Evolutionary conservation across 345 rosid genomes (phyloP), one percentile per base, ranked within the genome.

Genomic region (Salix purpurea): DNA sequence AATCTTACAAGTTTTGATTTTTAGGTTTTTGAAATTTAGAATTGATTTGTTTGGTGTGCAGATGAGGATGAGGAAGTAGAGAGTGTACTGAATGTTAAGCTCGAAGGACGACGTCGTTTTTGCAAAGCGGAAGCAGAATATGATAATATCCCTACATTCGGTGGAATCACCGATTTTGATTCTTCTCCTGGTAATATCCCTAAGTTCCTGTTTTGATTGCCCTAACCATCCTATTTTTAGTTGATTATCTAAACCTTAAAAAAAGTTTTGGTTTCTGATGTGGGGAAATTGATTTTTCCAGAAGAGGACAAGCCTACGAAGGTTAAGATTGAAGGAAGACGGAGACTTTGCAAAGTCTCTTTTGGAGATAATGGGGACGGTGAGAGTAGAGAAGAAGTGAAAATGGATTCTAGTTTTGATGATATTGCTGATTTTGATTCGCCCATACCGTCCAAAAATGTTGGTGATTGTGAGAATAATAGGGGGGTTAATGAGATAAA

Each of bases 401-500:
- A 54, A 34, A 74, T 76, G 26, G 90, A 74, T 75, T 89, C 90
- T 60, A 71, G 72, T 21, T 84, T 84, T 56, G 80, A 85, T 40
- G 87, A 74, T 2, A 83, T 91, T 77, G 76, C 88, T 30, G 96
- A 90, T 88, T 91, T 92, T 78, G 87, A 82, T 79, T 93, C 99
- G 7, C 92, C 93, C 4, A 77, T 84, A 36, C 86, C 85, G 42
- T 71, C 80, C 30, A 87, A 76, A 71, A 77, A 44, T 44, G 67
- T 16, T 72, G 83, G 78, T 71, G 69, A 67, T 64, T 75, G 24
- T 67, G 71, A 76, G 28, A 71, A 56, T 32, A 56, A 75, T 71
- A 69, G 15, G 42, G 83, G 73, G 71, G 83, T 72, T 34, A 83
- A 79, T 82, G 92, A 93, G 76, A 91, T 96, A 72, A 86, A 91